phyloP scores from a whole-genome alignment of 176 grass and related monocot genomes.

The Pontederia crassipes region DNA sequence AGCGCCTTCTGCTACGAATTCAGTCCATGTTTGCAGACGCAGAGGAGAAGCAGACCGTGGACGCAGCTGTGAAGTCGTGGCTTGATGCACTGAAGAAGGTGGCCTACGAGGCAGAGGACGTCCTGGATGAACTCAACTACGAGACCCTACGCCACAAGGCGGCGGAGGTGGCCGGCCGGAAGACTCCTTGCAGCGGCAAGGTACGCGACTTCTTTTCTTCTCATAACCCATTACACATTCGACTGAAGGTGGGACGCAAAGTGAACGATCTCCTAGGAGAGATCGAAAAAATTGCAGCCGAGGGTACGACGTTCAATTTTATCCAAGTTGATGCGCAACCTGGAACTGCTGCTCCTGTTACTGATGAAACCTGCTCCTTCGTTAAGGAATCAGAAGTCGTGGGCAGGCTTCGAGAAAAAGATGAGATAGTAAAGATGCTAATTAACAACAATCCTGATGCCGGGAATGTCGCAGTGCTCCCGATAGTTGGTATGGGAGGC shows the following conservation, averaged over 20 bases:
- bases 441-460: neutral
- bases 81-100: conserved; percentile 16
- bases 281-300: neutral
- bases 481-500: conserved; percentile 38
- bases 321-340: neutral
- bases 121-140: conserved; percentile 32
- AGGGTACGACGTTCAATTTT: conserved; percentile 18
- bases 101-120: conserved; percentile 27
- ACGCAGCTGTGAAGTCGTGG: neutral
- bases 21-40: conserved; percentile 7
- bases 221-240: conserved; percentile 6
- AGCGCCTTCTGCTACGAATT: neutral
- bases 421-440: conserved; percentile 15
- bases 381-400: conserved; percentile 14
- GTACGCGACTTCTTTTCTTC: neutral
- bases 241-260: conserved; percentile 5
- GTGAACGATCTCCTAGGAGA: conserved; percentile 11
- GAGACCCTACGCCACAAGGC: conserved; percentile 24
- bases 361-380: conserved; percentile 6
- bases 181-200: neutral
- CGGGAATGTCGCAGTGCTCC: conserved; percentile 12
- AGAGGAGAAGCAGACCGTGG: neutral
- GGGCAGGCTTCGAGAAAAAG: conserved; percentile 21
- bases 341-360: too few relatives aligned
- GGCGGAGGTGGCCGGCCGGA: neutral